These are phyloP conservation scores for Wickerhamomyces subpelliculosus DNA, from an alignment of 805 yeast species.

Conservation along the genomic window DNA sequence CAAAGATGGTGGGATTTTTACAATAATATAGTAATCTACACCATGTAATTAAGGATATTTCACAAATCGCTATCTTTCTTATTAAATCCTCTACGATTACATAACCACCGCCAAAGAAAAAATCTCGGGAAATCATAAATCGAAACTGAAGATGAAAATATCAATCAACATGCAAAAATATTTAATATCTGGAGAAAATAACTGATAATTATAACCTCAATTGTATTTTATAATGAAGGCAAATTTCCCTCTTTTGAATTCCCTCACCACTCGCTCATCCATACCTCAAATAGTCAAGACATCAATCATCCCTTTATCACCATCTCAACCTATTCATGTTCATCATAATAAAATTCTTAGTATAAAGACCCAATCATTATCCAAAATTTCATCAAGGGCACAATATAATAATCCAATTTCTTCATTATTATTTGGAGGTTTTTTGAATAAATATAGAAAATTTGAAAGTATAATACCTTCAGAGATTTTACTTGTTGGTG, in stretches of 20 bases:
- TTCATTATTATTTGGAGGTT: conserved; percentile 37
- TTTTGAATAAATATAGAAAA: conserved; percentile 38
- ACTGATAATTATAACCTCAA: not conserved
- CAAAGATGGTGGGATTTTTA: too few species aligned
- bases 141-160: too few species aligned
- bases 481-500: conserved; percentile 33
- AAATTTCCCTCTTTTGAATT: not conserved
- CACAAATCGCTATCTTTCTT: too few species aligned
- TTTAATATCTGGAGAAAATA: too few species aligned
- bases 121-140: too few species aligned
- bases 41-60: too few species aligned
- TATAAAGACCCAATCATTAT: conserved; percentile 29
- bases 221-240: not conserved
- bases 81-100: too few species aligned
- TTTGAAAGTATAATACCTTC: conserved; percentile 42
- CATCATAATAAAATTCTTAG: conserved; percentile 44
- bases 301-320: conserved; percentile 41
- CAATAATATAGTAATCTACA: too few species aligned
- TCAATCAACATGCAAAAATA: too few species aligned
- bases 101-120: too few species aligned
- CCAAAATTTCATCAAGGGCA: conserved; percentile 9
- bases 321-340: conserved; percentile 49
- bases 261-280: not conserved
- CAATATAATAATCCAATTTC: conserved; percentile 29
- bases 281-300: not conserved